Conservation (phyloP, 768 basidiomycete species). For the Pilatotrama ljubarskyi region DNA sequence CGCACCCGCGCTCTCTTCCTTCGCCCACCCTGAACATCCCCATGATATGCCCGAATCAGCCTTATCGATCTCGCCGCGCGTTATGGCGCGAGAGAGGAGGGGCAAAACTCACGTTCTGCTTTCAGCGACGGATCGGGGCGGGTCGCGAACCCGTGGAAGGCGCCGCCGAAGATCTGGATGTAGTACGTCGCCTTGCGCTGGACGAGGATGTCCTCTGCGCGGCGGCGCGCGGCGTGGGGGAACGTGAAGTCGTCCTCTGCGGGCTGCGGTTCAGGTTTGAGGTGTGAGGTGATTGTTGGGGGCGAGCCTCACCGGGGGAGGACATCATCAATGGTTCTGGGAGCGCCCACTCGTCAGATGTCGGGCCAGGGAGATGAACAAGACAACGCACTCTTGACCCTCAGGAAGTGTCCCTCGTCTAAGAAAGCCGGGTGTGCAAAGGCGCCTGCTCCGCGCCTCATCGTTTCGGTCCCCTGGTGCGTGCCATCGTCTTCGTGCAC, state of each 20-base stretch:
- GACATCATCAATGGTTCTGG: slow-evolving; percentile 55
- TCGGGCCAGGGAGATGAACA: background rate
- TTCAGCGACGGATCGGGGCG: slow-evolving; percentile 31
- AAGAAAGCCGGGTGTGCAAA: slow-evolving; percentile 58
- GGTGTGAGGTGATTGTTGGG: no score
- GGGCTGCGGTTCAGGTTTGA: background rate
- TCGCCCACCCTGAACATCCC: slow-evolving; percentile 28
- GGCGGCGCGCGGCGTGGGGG: slow-evolving; percentile 48
- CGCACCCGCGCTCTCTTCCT: slow-evolving; percentile 24
- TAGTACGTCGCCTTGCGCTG: slow-evolving; percentile 52
- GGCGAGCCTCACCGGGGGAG: slow-evolving; percentile 46
- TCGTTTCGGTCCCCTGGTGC: no score
- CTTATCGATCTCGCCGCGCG: no score
- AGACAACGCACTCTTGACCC: slow-evolving; percentile 43
- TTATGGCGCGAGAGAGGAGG: background rate
- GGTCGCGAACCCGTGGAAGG: slow-evolving; percentile 39
- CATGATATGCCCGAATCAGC: no score
- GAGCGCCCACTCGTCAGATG: background rate
- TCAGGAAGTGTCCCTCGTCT: slow-evolving; percentile 48
- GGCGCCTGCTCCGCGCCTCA: slow-evolving; percentile 39
- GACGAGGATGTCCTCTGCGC: slow-evolving; percentile 56
- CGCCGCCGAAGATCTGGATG: slow-evolving; percentile 55
- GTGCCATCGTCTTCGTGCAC: background rate
- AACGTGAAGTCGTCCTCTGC: slow-evolving; percentile 57
- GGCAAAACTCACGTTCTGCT: slow-evolving; percentile 17